Evolutionary conservation across 2,329 filamentous ascomycete genomes (phyloP).

Genomic region (Venturia carpophila): DNA sequence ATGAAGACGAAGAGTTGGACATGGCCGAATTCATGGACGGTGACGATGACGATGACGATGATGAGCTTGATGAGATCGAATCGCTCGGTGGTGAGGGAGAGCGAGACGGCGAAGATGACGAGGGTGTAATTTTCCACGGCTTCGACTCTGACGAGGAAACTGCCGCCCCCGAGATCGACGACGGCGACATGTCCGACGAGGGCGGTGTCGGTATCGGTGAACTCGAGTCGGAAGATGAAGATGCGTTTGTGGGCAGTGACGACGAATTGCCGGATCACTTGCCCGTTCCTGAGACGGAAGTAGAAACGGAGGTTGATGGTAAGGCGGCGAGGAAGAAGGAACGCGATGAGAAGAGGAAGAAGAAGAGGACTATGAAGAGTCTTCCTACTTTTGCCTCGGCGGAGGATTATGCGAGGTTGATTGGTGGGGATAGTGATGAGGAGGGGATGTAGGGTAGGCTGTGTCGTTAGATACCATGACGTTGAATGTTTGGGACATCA

Average conservation of each 20-base stretch:
- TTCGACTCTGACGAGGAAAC: constrained; percentile 34
- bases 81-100: constrained; percentile 35
- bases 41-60: constrained; percentile 47
- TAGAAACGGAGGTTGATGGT: constrained; percentile 34
- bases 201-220: constrained; percentile 21
- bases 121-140: constrained; percentile 40
- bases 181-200: constrained; percentile 27
- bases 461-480: not conserved
- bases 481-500: too few relatives aligned
- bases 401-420: constrained; percentile 85
- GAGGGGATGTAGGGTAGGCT: not conserved
- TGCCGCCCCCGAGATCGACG: constrained; percentile 22
- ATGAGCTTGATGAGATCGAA: constrained; percentile 29
- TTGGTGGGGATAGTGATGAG: constrained; percentile 62
- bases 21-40: constrained; percentile 38
- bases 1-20: constrained; percentile 44
- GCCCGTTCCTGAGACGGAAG: constrained; percentile 28
- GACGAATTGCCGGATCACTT: constrained; percentile 43
- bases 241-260: constrained; percentile 48
- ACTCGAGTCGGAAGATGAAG: constrained; percentile 46
- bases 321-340: constrained; percentile 36
- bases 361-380: constrained; percentile 77
- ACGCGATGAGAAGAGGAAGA: constrained; percentile 42
- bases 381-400: constrained; percentile 87
- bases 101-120: constrained; percentile 41